These are phyloP conservation scores for Blastomyces silverae DNA, from an alignment of 2,329 filamentous ascomycete species.

Conservation along the genomic window DNA sequence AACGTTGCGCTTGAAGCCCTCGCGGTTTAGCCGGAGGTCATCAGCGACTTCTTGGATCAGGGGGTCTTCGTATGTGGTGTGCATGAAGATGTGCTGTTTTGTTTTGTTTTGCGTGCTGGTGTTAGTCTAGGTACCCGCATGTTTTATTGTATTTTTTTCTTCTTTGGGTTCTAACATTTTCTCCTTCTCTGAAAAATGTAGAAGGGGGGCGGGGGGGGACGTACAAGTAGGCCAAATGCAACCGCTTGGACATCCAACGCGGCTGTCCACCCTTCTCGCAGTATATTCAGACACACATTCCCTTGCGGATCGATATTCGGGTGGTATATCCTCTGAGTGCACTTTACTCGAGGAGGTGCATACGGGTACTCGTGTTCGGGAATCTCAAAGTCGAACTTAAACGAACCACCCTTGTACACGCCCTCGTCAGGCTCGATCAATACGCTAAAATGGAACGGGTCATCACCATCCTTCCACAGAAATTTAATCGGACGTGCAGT, in stretches of 20 bases:
- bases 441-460: conserved; percentile 50
- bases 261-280: conserved; percentile 98
- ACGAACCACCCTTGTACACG: conserved; percentile 80
- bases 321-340: conserved; percentile 97
- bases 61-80: conserved; percentile 95
- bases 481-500: neutral
- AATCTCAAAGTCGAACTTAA: conserved; percentile 87
- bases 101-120: neutral
- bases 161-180: too few relatives aligned
- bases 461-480: conserved; percentile 50
- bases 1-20: conserved; percentile 88
- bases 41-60: conserved; percentile 97
- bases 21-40: conserved; percentile 76
- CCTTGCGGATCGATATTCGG: conserved; percentile 97
- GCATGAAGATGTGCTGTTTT: conserved; percentile 86
- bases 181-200: neutral
- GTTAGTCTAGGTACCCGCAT: neutral
- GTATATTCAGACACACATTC: conserved; percentile 95
- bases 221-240: conserved; percentile 82
- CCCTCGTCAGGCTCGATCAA: conserved; percentile 50
- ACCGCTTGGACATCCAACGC: conserved; percentile 95
- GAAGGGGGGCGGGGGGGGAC: conserved; percentile 25
- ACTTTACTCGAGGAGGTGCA: conserved; percentile 95
- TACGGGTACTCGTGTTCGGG: conserved; percentile 88
- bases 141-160: too few relatives aligned